Evolutionary conservation across 192 early-diverging fungal genomes (phyloP).

Genomic region (Entophlyctis luteolus): DNA sequence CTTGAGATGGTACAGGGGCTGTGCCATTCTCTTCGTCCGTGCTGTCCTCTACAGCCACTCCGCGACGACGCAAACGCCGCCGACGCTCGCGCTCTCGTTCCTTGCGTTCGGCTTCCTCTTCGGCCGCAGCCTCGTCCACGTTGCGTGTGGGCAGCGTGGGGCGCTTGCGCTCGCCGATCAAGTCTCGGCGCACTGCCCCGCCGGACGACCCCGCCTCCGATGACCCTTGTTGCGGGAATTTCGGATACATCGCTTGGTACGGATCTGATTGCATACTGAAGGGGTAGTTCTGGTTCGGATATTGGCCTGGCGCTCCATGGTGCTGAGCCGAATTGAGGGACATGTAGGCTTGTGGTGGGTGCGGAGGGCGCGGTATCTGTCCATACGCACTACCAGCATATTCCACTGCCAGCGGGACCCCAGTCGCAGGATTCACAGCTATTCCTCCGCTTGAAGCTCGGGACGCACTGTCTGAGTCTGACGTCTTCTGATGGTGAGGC

Average conservation of each 20-base stretch:
- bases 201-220: not conserved
- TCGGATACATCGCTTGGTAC: not conserved
- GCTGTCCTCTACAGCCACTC: slow-evolving; percentile 8
- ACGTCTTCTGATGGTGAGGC: not conserved
- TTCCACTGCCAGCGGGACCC: no score
- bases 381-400: not conserved
- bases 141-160: slow-evolving; percentile 9
- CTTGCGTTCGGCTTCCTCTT: slow-evolving; percentile 24
- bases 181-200: not conserved
- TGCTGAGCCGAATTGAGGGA: no score
- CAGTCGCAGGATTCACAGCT: not conserved
- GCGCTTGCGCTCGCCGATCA: slow-evolving; percentile 19
- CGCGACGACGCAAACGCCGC: slow-evolving; percentile 14
- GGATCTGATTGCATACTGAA: no score
- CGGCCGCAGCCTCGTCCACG: slow-evolving; percentile 14
- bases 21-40: not conserved
- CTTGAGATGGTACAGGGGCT: not conserved
- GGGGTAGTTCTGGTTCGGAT: no score
- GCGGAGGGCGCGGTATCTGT: no score
- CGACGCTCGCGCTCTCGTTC: slow-evolving; percentile 21
- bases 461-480: slow-evolving; percentile 17
- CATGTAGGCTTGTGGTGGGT: no score
- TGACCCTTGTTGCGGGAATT: not conserved
- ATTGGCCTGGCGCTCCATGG: no score
- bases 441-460: slow-evolving; percentile 23